These are phyloP conservation scores for Aspergillus sp. DNA, from an alignment of 2,329 filamentous ascomycete genomes.

Conservation along the genomic window DNA sequence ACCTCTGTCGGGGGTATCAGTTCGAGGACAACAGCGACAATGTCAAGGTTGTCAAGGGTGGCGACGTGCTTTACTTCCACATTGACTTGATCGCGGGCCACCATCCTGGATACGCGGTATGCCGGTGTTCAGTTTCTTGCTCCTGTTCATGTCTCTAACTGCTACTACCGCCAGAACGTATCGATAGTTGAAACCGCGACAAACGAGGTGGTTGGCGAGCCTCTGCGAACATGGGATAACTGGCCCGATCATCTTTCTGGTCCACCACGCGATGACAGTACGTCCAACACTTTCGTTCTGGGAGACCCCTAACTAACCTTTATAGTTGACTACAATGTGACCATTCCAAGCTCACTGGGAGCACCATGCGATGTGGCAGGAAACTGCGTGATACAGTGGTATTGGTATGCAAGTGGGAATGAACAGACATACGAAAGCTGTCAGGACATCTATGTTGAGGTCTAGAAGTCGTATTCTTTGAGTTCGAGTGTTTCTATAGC, in stretches of 20 bases:
- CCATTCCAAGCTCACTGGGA: background rate
- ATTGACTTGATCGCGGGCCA: background rate
- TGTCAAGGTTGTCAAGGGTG: background rate
- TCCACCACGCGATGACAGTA: background rate
- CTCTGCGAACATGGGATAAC: background rate
- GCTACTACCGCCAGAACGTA: background rate
- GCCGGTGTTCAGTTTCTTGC: background rate
- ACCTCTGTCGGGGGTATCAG: background rate
- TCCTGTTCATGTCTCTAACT: background rate
- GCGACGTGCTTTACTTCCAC: background rate
- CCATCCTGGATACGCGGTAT: background rate
- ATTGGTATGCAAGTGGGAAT: conserved; percentile 1
- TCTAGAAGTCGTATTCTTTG: background rate
- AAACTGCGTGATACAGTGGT: background rate
- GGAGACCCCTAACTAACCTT: accelerated
- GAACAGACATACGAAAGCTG: conserved; percentile 1
- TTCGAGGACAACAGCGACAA: background rate
- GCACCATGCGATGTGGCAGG: background rate
- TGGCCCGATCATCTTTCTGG: background rate
- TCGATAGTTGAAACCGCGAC: background rate
- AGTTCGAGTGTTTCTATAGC: too few relatives aligned
- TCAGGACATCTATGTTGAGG: background rate
- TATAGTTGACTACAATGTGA: background rate
- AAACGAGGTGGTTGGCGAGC: background rate
- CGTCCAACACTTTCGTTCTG: background rate